These are phyloP conservation scores for Pseudopithomyces chartarum DNA, from an alignment of 2,329 filamentous ascomycete species.

Conservation along the genomic window DNA sequence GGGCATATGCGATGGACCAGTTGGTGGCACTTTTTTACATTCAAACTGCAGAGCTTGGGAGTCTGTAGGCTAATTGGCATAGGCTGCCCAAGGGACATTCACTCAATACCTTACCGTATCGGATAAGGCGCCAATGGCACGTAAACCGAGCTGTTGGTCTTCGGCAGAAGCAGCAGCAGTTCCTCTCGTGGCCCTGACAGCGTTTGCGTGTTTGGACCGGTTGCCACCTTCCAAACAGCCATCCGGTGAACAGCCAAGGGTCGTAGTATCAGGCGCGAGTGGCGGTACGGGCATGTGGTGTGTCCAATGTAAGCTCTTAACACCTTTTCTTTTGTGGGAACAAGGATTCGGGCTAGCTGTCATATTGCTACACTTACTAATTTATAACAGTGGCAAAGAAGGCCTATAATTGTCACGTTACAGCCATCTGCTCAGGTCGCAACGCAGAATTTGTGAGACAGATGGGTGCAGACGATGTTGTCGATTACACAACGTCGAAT, in stretches of 20 bases:
- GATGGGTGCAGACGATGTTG: constrained; percentile 57
- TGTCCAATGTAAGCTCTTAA: constrained; percentile 46
- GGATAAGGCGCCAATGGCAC: constrained; percentile 29
- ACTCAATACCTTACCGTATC: constrained; percentile 27
- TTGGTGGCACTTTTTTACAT: neutral
- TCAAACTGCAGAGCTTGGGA: neutral
- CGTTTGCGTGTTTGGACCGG: constrained; percentile 39
- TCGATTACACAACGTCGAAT: constrained; percentile 41
- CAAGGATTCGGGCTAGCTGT: too few species aligned
- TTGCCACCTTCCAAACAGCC: constrained; percentile 17
- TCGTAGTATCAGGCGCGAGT: constrained; percentile 37
- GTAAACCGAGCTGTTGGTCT: constrained; percentile 24
- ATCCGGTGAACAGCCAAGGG: constrained; percentile 18
- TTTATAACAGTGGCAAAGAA: constrained; percentile 36
- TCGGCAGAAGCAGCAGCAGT: constrained; percentile 33
- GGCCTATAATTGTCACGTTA: constrained; percentile 48
- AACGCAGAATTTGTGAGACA: constrained; percentile 54
- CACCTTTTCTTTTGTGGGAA: neutral
- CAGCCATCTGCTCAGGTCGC: constrained; percentile 54
- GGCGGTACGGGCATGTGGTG: constrained; percentile 40
- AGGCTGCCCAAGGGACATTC: constrained; percentile 35
- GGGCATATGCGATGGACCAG: constrained; percentile 27
- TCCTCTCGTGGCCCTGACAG: constrained; percentile 47
- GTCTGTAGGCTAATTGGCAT: neutral
- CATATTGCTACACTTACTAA: neutral